phyloP scores from a whole-genome alignment of 495 filamentous ascomycete species.

The Usnea hakonensis region DNA sequence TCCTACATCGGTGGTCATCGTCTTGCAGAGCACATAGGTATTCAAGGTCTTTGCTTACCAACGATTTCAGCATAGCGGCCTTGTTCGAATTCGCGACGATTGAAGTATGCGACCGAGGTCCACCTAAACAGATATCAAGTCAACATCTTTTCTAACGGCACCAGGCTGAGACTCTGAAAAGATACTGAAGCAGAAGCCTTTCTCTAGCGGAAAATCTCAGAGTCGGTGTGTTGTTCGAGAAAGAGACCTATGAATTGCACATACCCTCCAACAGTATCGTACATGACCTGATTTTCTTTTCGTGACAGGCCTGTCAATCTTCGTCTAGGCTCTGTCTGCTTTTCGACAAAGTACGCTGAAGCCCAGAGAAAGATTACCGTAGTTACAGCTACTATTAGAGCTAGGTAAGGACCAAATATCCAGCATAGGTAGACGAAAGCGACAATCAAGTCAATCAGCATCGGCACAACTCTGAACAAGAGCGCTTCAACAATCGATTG shows the following conservation, averaged over 20 bases:
- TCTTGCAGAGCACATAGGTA: background rate
- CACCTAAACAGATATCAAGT: constrained; percentile 38
- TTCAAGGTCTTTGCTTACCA: background rate
- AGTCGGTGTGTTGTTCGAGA: constrained; percentile 40
- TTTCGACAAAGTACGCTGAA: constrained; percentile 44
- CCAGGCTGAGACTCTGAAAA: background rate
- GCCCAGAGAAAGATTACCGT: constrained; percentile 56
- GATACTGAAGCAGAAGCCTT: too few relatives aligned
- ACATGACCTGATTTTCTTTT: constrained; percentile 52
- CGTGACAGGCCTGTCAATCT: constrained; percentile 12
- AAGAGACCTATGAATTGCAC: constrained; percentile 56
- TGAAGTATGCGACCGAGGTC: constrained; percentile 64
- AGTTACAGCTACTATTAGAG: constrained; percentile 57
- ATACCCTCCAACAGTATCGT: constrained; percentile 58
- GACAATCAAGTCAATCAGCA: constrained; percentile 62
- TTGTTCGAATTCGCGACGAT: constrained; percentile 58
- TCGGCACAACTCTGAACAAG: constrained; percentile 59
- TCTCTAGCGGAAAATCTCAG: too few relatives aligned
- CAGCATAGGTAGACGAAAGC: constrained; percentile 60
- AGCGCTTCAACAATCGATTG: constrained; percentile 57
- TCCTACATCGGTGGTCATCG: background rate
- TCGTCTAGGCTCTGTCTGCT: constrained; percentile 25
- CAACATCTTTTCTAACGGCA: background rate
- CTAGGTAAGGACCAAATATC: constrained; percentile 67
- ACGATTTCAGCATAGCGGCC: constrained; percentile 45